A percentile compares a stretch with the other conserved stretches of the same genome.
phyloP scores from a whole-genome alignment of 805 yeast genomes.

The Scheffersomyces stipitis region DNA sequence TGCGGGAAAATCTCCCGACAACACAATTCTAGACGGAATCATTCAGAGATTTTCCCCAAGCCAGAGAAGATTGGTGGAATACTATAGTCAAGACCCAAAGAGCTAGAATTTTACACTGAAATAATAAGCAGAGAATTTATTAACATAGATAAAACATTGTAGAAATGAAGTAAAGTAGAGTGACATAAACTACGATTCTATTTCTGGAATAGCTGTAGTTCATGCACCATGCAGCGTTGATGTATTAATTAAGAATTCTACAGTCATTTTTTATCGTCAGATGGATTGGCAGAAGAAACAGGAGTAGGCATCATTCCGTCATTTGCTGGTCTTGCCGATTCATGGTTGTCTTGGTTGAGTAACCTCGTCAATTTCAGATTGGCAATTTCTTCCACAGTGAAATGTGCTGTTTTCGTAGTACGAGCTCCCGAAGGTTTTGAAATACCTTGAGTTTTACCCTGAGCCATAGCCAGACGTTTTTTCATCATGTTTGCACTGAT shows the following conservation, averaged over 20 bases:
- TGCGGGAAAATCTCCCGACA: conserved; percentile 6
- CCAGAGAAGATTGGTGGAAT: conserved; percentile 48
- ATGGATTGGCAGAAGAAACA: conserved; percentile 12
- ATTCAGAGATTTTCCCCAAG: conserved; percentile 39
- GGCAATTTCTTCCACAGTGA: conserved; percentile 7
- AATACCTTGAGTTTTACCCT: conserved; percentile 8
- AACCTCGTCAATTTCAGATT: conserved; percentile 5
- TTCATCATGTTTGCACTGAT: conserved; percentile 34
- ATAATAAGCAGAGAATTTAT: too few relatives aligned
- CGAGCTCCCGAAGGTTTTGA: conserved; percentile 9
- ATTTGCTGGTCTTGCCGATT: not conserved
- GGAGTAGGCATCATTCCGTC: conserved; percentile 14
- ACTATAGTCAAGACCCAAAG: conserved; percentile 39
- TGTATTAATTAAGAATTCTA: too few relatives aligned
- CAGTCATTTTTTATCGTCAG: conserved; percentile 17
- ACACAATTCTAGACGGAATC: conserved; percentile 21
- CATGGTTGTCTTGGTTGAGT: not conserved
- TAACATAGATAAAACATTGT: too few relatives aligned
- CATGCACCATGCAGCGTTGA: too few relatives aligned
- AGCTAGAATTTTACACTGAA: too few relatives aligned
- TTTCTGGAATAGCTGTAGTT: too few relatives aligned
- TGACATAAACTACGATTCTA: too few relatives aligned
- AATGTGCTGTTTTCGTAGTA: conserved; percentile 5
- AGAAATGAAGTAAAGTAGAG: too few relatives aligned
- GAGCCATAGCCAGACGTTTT: conserved; percentile 27